Evolutionary conservation across 176 grass and related monocot species (phyloP), one percentile per base, ranked within the genome.

Genomic region (Eragrostis nindensis): DNA sequence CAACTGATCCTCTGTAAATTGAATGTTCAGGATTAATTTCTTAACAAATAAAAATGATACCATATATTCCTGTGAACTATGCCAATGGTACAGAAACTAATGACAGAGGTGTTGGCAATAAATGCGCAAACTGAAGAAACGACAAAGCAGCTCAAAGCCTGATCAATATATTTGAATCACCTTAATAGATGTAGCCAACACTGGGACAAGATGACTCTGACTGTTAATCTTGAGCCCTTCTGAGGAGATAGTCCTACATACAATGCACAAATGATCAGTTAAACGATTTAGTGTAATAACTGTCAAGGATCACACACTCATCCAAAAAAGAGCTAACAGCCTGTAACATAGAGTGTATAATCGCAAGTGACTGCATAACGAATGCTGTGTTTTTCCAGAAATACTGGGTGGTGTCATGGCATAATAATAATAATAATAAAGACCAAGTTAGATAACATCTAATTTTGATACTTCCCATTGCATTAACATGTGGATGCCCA

Each of bases 161-260:
- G 18, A 40, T 59, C 65, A 62, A 87, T 65, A 40, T 44, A 91
- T 36, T 68, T 53, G 89, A 81, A 76, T 85, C 45, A 98, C 95
- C 95, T 93, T 98, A 73, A 98, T 57, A 59, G 89, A 89, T 71
- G 96, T 98, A 75, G 90, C 96, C 88, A 98, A 64, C 49, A 98
- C 87, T 72, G 96, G 96, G 66, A 89, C 66, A 45, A 98, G 92
- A 84, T 98, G 90, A 84, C 43, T 91, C 66, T 98, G 96, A 63
- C 87, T 95, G 72, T 98, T 98, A 88, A 95, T 26, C 72, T 98
- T 95, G 84, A 95, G 86, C 62, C 90, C 96, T 72, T 98, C 96
- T 18, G 83, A 56, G 61, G 72, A 82, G 54, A 95, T 53, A 83
- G 74, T 70, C 88, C 96, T 98, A 55, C 19, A 71, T 44, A n/a